Conservation (phyloP, 345 rosid genomes). For the Melaleuca quinquenervia region DNA sequence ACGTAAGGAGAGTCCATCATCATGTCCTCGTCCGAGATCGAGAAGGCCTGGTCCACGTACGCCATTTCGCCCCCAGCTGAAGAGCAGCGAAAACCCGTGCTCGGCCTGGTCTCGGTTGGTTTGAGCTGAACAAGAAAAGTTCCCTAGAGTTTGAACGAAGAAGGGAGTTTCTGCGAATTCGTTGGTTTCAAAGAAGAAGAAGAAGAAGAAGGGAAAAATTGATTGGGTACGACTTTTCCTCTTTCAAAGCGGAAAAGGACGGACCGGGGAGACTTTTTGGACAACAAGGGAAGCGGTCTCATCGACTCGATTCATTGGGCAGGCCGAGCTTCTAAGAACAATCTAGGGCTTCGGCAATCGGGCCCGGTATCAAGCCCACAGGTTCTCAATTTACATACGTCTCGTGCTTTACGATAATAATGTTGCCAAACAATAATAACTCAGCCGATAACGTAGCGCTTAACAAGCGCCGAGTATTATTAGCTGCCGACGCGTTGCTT, state of each 20-base stretch:
- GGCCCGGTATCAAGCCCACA: not conserved
- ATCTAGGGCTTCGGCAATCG: too few relatives aligned
- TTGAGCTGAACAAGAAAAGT: not conserved
- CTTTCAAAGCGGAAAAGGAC: not conserved
- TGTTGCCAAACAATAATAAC: not conserved
- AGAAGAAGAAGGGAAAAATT: not conserved
- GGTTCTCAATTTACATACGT: not conserved
- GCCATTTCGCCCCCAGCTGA: conserved; percentile 39
- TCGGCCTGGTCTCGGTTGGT: not conserved
- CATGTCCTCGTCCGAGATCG: conserved; percentile 85
- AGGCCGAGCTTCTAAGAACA: not conserved
- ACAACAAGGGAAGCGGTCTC: not conserved
- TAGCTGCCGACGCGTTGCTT: too few relatives aligned
- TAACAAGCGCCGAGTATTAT: too few relatives aligned
- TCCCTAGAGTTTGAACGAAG: not conserved
- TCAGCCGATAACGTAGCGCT: too few relatives aligned
- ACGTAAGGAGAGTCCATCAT: conserved; percentile 62
- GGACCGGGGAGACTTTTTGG: not conserved
- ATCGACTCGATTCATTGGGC: too few relatives aligned
- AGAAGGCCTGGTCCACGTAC: conserved; percentile 94
- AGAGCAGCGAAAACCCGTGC: not conserved
- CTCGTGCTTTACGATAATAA: too few relatives aligned
- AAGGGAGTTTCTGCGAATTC: not conserved
- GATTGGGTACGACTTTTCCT: not conserved
- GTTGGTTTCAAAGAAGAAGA: not conserved